Conservation (phyloP, 352 stramenopile species). For the Pythium pyrilobum region DNA sequence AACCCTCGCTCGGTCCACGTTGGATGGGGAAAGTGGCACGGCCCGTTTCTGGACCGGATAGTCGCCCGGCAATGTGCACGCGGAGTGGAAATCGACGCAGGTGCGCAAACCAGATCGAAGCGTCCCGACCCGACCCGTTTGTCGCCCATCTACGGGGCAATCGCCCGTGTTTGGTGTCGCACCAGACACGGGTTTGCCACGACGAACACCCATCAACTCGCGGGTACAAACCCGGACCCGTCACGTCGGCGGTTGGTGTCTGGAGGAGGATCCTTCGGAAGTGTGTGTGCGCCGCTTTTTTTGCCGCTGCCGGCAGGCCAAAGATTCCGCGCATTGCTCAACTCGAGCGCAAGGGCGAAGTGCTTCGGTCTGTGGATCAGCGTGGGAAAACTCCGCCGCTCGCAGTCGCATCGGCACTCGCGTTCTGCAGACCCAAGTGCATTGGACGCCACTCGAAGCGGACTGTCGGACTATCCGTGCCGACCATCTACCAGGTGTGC, state of each 20-base stretch:
- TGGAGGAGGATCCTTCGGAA: neutral
- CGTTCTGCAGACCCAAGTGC: neutral
- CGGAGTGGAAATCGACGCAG: conserved; percentile 16
- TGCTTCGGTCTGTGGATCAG: neutral
- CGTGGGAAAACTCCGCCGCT: too few relatives aligned
- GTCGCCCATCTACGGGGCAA: neutral
- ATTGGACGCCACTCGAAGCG: too few relatives aligned
- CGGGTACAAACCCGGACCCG: neutral
- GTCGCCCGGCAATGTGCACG: conserved; percentile 17
- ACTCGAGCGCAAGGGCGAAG: conserved; percentile 6
- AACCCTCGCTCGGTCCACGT: neutral
- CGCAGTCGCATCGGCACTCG: too few relatives aligned
- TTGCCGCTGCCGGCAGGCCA: neutral
- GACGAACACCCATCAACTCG: neutral
- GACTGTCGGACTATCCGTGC: too few relatives aligned
- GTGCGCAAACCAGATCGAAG: conserved; percentile 19
- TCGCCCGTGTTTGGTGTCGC: neutral
- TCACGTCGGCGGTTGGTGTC: too few relatives aligned
- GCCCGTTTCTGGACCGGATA: conserved; percentile 15
- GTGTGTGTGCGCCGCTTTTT: neutral
- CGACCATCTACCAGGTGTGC: too few relatives aligned
- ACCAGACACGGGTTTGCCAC: neutral
- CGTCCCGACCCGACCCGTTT: conserved; percentile 2
- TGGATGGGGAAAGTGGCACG: conserved; percentile 7
- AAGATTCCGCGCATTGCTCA: conserved; percentile 17